phyloP scores from a whole-genome alignment of 768 basidiomycete species.

The Wakefieldia striispora region DNA sequence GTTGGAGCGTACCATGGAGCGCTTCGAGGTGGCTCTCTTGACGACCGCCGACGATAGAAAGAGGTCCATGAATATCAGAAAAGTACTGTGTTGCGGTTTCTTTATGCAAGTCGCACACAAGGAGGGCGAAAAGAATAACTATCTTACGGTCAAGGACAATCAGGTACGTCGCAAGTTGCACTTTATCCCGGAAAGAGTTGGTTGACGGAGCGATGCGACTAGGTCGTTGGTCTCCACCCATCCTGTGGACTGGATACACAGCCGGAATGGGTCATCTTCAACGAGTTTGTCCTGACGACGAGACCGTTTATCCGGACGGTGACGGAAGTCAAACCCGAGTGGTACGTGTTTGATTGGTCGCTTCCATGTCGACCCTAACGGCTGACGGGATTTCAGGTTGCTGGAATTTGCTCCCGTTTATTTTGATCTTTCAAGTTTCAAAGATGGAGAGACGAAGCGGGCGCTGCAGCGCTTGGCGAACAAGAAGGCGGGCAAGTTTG shows the following conservation, averaged over 20 bases:
- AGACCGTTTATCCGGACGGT: slow-evolving; percentile 89
- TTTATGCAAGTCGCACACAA: slow-evolving; percentile 99
- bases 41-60: slow-evolving; percentile 67
- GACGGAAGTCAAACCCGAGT: slow-evolving; percentile 82
- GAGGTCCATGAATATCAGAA: slow-evolving; percentile 71
- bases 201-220: background rate
- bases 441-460: slow-evolving; percentile 69
- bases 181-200: background rate
- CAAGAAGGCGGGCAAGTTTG: slow-evolving; percentile 50
- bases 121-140: slow-evolving; percentile 85
- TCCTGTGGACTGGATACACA: slow-evolving; percentile 83
- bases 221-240: slow-evolving; percentile 52
- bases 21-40: slow-evolving; percentile 75
- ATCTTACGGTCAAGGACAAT: slow-evolving; percentile 93
- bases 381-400: slow-evolving; percentile 41
- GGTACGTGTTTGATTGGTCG: slow-evolving; percentile 47
- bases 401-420: slow-evolving; percentile 62
- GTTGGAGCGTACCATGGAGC: slow-evolving; percentile 88
- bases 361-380: slow-evolving; percentile 3
- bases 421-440: slow-evolving; percentile 65
- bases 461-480: slow-evolving; percentile 52
- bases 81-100: slow-evolving; percentile 87
- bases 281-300: slow-evolving; percentile 93
- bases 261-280: slow-evolving; percentile 92
- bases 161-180: slow-evolving; percentile 49